A percentile compares a stretch with the other conserved stretches of the same genome.
phyloP scores from a whole-genome alignment of 257 asterid species.

The Solanum commersonii region DNA sequence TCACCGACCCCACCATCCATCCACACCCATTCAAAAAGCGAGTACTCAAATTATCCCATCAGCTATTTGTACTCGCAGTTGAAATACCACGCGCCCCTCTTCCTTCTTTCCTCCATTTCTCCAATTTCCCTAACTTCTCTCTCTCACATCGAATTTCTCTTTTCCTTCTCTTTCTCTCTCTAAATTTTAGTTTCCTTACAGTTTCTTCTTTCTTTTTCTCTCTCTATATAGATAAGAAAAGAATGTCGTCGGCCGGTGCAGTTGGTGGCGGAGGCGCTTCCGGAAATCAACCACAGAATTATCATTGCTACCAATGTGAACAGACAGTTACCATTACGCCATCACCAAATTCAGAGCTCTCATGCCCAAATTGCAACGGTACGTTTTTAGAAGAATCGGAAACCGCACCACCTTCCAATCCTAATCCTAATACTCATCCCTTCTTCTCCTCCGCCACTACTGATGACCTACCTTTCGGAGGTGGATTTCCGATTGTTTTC shows the following conservation, averaged over 20 bases:
- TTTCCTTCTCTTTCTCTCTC: background rate
- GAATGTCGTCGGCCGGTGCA: slow-evolving; percentile 5
- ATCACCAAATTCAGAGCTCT: slow-evolving; percentile 46
- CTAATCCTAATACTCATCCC: slow-evolving; percentile 4
- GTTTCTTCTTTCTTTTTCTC: background rate
- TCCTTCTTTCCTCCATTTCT: background rate
- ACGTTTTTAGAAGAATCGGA: slow-evolving; percentile 64
- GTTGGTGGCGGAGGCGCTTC: background rate
- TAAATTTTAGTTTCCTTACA: background rate
- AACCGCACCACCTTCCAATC: slow-evolving; percentile 27
- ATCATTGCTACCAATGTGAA: slow-evolving; percentile 67
- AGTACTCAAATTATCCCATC: background rate
- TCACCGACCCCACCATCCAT: background rate
- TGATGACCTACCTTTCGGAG: slow-evolving; percentile 23
- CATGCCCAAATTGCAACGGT: slow-evolving; percentile 68
- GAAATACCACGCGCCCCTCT: background rate
- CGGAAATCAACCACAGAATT: slow-evolving; percentile 7
- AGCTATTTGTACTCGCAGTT: background rate
- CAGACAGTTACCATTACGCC: slow-evolving; percentile 33
- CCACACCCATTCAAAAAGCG: background rate
- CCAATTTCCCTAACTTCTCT: background rate
- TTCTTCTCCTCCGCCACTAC: slow-evolving; percentile 12
- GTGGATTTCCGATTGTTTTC: slow-evolving; percentile 5
- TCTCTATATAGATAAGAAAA: background rate
- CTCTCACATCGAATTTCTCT: background rate